Evolutionary conservation across 108 stramenopile genomes (phyloP), one percentile per base, ranked within the genome.

Genomic region (Phaeodactylum tricornutum): DNA sequence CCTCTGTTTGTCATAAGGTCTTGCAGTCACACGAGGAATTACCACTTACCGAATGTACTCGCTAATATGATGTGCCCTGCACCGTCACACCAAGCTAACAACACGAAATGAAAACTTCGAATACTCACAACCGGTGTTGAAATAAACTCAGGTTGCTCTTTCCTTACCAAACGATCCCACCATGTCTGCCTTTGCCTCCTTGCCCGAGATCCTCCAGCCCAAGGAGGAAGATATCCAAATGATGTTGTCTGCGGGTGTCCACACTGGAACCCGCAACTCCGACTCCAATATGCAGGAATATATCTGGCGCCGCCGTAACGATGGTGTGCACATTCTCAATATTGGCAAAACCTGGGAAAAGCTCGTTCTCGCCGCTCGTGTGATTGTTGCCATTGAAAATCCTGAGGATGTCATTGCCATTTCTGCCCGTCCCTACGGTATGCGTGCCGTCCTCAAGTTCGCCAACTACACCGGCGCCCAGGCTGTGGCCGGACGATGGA

Each of bases 291-390:
- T 99, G 98, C 55, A 77, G 62, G 93, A 95, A 42, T 99, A 99
- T 95, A 97, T 99, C 78, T 99, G 97, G 97, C 92, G 94, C 58
- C 94, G 98, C 54, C 92, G 93, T 51, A 87, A 84, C 69, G 84
- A 92, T 56, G 96, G 97, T 67, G 80, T 97, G 57, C 95, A 99
- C 95, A 94, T 99, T 64, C 79, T 99, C 47, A 99, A 99, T 93
- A 85, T 99, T 55, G 96, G 93, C 43, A 96, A 96, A 90, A 99
- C 98, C 39, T 96, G 95, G 96, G 98, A 98, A 86, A 99, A 99
- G 89, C 67, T 99, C 54, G 82, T 97, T 57, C 81, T 99, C 49
- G 98, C 98, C 40, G 98, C 98, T 52, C 93, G 98, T 64, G 95
- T 99, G 55, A 98, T 99, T 67, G 93, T 85, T 33, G 92, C 98